Conservation (phyloP, 108 stramenopile genomes). For the Hondaea fermentalgiana region DNA sequence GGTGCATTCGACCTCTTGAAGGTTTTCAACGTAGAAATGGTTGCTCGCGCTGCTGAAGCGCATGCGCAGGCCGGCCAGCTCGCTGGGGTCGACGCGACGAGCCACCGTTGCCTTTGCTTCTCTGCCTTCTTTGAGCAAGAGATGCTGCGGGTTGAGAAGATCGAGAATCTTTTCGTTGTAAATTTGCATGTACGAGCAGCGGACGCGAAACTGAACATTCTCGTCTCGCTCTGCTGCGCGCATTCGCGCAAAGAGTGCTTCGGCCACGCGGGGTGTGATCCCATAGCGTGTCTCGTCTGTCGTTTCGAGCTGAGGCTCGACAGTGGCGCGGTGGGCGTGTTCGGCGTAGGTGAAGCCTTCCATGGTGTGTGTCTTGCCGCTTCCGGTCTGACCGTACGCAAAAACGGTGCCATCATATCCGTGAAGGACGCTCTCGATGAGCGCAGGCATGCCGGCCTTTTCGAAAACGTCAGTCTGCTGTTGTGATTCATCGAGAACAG, state of each 20-base stretch:
- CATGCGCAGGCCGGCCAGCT: not conserved
- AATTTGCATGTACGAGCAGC: slow-evolving; percentile 36
- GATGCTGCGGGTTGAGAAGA: slow-evolving; percentile 34
- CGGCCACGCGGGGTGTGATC: not conserved
- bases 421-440: not conserved
- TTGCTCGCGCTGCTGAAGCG: not conserved
- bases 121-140: not conserved
- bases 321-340: not conserved
- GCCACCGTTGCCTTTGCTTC: not conserved
- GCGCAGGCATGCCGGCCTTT: not conserved
- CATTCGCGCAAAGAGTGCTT: not conserved
- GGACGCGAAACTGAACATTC: slow-evolving; percentile 3
- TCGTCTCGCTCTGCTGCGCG: not conserved
- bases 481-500: not conserved
- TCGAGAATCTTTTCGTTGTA: slow-evolving; percentile 60
- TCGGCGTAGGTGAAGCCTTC: not conserved
- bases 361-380: slow-evolving; percentile 20
- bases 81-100: not conserved
- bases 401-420: slow-evolving; percentile 7
- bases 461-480: not conserved
- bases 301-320: not conserved
- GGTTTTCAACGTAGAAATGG: slow-evolving; percentile 22
- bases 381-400: slow-evolving; percentile 18
- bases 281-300: not conserved
- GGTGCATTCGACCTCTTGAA: slow-evolving; percentile 39